Percentiles rank a stretch among this genome's conserved stretches.
Conservation (phyloP, 805 yeast species). For the Cyberlindnera japonica region DNA sequence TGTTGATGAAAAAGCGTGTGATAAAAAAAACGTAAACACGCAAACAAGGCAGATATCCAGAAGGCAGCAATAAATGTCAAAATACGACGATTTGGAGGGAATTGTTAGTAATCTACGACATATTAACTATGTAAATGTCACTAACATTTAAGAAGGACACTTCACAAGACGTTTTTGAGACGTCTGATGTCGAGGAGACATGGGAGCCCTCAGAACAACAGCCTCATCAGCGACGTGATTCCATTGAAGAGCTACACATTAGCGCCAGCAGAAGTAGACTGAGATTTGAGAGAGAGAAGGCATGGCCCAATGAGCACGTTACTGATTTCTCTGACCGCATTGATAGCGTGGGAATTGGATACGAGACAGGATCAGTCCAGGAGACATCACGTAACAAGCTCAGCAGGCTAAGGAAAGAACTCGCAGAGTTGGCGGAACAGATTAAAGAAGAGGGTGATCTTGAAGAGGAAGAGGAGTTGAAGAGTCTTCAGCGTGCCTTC, state of each 20-base stretch:
- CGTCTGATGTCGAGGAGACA: conserved; percentile 36
- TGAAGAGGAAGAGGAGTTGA: conserved; percentile 18
- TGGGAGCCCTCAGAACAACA: conserved; percentile 2
- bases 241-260: conserved; percentile 20
- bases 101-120: too few species aligned
- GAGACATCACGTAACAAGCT: conserved; percentile 40
- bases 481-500: conserved; percentile 21
- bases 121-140: too few species aligned
- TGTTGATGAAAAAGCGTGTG: not conserved
- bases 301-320: not conserved
- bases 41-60: not conserved
- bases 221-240: conserved; percentile 18
- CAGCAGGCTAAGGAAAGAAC: conserved; percentile 36
- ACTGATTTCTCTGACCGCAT: conserved; percentile 12
- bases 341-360: conserved; percentile 34
- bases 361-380: conserved; percentile 28
- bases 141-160: too few species aligned
- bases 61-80: conserved; percentile 5
- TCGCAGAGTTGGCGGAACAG: conserved; percentile 33
- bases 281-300: conserved; percentile 28
- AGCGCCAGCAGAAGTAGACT: conserved; percentile 30
- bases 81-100: conserved; percentile 21
- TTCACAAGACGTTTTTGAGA: conserved; percentile 41
- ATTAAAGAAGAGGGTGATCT: conserved; percentile 11
- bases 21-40: not conserved